These are phyloP conservation scores for thale cress (Arabidopsis thaliana) DNA, from an alignment of 345 rosid genomes.

Conservation along the genomic window TAIR10.1 NC_003070.9:24667501-24668000, in stretches of 20 bases:
- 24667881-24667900: conserved; percentile 68
- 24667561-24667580: conserved; percentile 65
- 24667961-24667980: conserved; percentile 63
- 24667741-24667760: conserved; percentile 51
- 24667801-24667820: conserved; percentile 51
- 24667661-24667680: conserved; percentile 63
- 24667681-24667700: conserved; percentile 55
- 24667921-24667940: conserved; percentile 64
- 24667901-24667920: conserved; percentile 66
- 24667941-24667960: conserved; percentile 50
- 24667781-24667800: conserved; percentile 52
- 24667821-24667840: conserved; percentile 61
- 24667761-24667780: conserved; percentile 57
- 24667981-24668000: conserved; percentile 71
- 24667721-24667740: conserved; percentile 1
- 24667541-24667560: conserved; percentile 71
- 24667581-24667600: conserved; percentile 66
- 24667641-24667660: conserved; percentile 73
- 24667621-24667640: conserved; percentile 55
- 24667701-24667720: conserved; percentile 1
- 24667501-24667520: conserved; percentile 63
- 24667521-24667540: conserved; percentile 49
- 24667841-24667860: conserved; percentile 53
- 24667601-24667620: conserved; percentile 50
- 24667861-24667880: conserved; percentile 51